Conservation (phyloP, 2,329 filamentous ascomycete genomes). For the Stromatinia cepivora region DNA sequence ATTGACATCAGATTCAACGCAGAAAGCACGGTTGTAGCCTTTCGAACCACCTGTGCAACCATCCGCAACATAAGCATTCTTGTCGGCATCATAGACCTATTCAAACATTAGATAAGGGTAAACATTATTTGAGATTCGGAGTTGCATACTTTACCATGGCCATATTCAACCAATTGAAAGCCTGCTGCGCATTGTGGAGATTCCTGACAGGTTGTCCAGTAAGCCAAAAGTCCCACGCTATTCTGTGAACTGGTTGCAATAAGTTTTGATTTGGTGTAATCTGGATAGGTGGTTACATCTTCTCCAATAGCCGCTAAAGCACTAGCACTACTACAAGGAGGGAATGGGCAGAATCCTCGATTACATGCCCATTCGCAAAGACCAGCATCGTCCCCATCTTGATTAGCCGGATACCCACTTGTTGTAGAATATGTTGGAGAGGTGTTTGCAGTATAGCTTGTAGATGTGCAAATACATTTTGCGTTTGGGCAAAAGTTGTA, state of each 20-base stretch:
- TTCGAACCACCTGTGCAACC: background rate
- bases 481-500: background rate
- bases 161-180: background rate
- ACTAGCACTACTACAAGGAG: background rate
- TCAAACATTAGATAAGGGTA: background rate
- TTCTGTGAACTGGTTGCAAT: background rate
- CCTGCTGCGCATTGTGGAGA: background rate
- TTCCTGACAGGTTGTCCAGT: slow-evolving; percentile 1
- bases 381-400: background rate
- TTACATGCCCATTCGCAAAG: slow-evolving; percentile 4
- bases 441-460: background rate
- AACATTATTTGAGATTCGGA: background rate
- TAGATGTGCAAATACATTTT: background rate
- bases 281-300: background rate
- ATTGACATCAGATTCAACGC: background rate
- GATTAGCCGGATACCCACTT: background rate
- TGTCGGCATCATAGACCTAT: slow-evolving; percentile 1
- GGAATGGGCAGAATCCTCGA: background rate
- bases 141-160: background rate
- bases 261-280: background rate
- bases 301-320: background rate
- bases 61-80: background rate
- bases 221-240: background rate
- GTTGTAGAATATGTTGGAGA: background rate
- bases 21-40: background rate